Evolutionary conservation across 2,329 filamentous ascomycete species (phyloP), one percentile per base, ranked within the genome.

Genomic region (Microcera coccophila): DNA sequence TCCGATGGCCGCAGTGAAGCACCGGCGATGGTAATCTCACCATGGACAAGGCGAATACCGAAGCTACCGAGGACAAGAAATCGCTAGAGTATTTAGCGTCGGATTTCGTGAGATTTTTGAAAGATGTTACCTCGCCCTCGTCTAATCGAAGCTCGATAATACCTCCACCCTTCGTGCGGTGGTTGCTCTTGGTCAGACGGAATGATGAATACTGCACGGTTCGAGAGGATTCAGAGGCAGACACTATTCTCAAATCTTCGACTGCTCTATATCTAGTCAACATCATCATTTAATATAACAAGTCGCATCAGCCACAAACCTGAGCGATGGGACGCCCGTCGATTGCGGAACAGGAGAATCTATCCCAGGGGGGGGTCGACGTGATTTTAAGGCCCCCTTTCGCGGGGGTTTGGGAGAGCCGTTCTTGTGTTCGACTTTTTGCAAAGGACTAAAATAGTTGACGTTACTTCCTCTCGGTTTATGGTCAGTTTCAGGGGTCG

Each of bases 1-100:
- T 72, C 65, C 0, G 72, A 69, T 2, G 74, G 60, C 10, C 69
- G 67, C 3, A 91, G 60, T 5, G 73, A 76, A 5, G 85, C 81
- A 14, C 87, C 85, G 12, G 80, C 75, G 19, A 91, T 62, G 1
- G 78, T 81, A 18, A 85, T 68, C 33, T 81, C 72, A 2, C 87
- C 87, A 39, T 71, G 71, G 8, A 69, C 55, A 1, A 91, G 73
- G 11, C 69, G 70, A 21, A 91, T 60, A 14, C 81, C 79, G 61
- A 82, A 93, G 55, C 78, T 82, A 1, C 87, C 87, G 10, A 88
- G 66, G 8, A 84, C 65, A 4, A 82, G 69, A 31, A 85, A 67
- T 14, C 81, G 75, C 79, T 84, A 38, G 33, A 63, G 54, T 14
- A 20, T 26, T 11, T 15, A 15, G 14, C n/a, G 15, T 8, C 29